These are phyloP conservation scores for Amborella trichopoda DNA, from an alignment of 164 flowering plant species.

Conservation along the genomic window DNA sequence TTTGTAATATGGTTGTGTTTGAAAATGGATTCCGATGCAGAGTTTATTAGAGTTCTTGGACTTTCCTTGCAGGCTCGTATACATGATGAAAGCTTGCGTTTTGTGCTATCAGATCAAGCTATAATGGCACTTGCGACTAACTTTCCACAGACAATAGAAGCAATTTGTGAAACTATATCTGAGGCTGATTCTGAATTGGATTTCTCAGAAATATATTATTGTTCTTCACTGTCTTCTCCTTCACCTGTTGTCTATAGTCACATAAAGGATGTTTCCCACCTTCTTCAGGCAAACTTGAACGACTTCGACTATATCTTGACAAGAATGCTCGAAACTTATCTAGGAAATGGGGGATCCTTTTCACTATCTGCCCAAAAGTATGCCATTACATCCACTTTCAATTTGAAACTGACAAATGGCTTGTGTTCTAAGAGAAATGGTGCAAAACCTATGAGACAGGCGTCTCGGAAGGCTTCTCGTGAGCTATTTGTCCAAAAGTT, in stretches of 20 bases:
- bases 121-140: conserved; percentile 53
- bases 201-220: conserved; percentile 9
- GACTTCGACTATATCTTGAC: conserved; percentile 26
- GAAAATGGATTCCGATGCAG: no score
- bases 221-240: conserved; percentile 33
- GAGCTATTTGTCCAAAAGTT: conserved; percentile 79
- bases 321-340: conserved; percentile 32
- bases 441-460: conserved; percentile 28
- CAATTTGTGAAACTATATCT: conserved; percentile 29
- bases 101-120: conserved; percentile 77
- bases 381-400: conserved; percentile 37
- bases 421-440: conserved; percentile 35
- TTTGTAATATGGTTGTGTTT: no score
- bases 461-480: conserved; percentile 54
- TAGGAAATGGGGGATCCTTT: conserved; percentile 57
- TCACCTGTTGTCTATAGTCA: conserved; percentile 66
- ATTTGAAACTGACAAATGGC: conserved; percentile 22
- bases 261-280: conserved; percentile 31
- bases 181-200: conserved; percentile 50
- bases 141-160: conserved; percentile 33
- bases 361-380: conserved; percentile 59
- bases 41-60: no score
- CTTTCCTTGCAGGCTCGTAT: conserved; percentile 85
- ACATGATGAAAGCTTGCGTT: conserved; percentile 94
- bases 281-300: conserved; percentile 26